Evolutionary conservation across 2,329 filamentous ascomycete genomes (phyloP).

Genomic region (Botrytis hyacinthi): DNA sequence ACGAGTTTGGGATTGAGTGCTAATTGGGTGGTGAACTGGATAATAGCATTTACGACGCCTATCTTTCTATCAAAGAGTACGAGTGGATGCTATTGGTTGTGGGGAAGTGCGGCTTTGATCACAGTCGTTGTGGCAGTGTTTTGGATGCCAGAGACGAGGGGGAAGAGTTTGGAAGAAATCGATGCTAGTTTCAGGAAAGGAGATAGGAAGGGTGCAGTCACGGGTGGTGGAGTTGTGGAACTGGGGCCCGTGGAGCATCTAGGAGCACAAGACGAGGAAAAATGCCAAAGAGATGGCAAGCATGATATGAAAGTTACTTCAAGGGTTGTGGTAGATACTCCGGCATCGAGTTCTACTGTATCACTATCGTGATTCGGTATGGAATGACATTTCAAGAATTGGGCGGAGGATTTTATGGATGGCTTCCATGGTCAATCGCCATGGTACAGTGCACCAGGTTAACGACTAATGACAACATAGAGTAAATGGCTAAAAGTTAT

Average conservation of each 20-base stretch:
- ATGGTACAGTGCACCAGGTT: not conserved
- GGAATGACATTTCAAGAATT: not conserved
- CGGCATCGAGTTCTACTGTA: not conserved
- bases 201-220: not conserved
- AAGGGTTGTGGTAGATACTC: not conserved
- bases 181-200: conserved; percentile 26
- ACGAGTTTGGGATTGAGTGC: conserved; percentile 50
- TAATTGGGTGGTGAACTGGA: conserved; percentile 42
- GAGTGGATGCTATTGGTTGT: conserved; percentile 36
- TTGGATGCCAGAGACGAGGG: conserved; percentile 38
- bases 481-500: not conserved
- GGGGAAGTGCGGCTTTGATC: conserved; percentile 42
- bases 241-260: not conserved
- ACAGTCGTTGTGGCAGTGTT: conserved; percentile 26
- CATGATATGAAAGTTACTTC: not conserved
- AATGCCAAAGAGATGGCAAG: not conserved
- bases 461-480: not conserved
- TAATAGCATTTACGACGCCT: conserved; percentile 40
- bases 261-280: not conserved
- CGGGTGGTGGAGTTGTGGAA: not conserved
- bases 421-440: not conserved
- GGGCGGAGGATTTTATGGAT: not conserved
- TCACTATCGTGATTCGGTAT: not conserved
- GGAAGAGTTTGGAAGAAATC: conserved; percentile 32
- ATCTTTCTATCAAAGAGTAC: conserved; percentile 34